Evolutionary conservation across 2,329 filamentous ascomycete genomes (phyloP).

Genomic region (Penicillium sp.): DNA sequence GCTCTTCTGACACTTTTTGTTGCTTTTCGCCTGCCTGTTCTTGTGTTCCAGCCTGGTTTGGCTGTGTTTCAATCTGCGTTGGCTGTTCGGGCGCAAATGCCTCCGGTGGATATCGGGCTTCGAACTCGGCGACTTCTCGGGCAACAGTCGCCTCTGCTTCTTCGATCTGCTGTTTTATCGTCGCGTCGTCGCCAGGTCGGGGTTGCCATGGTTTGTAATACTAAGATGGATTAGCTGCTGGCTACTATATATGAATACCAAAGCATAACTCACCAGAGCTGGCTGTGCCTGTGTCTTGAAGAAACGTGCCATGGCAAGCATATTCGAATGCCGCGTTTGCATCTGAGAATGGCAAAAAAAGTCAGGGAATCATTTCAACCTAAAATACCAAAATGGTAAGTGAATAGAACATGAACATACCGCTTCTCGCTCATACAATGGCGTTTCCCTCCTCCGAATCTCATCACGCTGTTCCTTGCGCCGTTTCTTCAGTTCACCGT

Average conservation of each 20-base stretch:
- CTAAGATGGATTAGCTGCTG: constrained; percentile 47
- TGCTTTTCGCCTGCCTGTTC: not conserved
- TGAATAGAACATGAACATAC: constrained; percentile 56
- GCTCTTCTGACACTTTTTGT: constrained; percentile 13
- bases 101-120: constrained; percentile 44
- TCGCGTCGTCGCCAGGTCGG: constrained; percentile 64
- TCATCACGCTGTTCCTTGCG: constrained; percentile 61
- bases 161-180: constrained; percentile 67
- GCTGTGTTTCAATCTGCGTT: constrained; percentile 7
- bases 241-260: not conserved
- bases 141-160: constrained; percentile 63
- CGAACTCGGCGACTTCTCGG: constrained; percentile 63
- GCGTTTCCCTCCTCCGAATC: constrained; percentile 66
- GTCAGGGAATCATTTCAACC: constrained; percentile 23
- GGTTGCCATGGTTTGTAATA: constrained; percentile 84
- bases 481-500: constrained; percentile 64
- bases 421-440: constrained; percentile 70
- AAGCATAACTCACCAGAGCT: constrained; percentile 60
- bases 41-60: constrained; percentile 15
- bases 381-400: not conserved
- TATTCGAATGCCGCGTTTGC: constrained; percentile 68
- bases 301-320: constrained; percentile 69
- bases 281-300: constrained; percentile 70
- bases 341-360: constrained; percentile 53
- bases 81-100: constrained; percentile 21